phyloP scores from a whole-genome alignment of 345 rosid genomes.

The Melastoma malabathricum region DNA sequence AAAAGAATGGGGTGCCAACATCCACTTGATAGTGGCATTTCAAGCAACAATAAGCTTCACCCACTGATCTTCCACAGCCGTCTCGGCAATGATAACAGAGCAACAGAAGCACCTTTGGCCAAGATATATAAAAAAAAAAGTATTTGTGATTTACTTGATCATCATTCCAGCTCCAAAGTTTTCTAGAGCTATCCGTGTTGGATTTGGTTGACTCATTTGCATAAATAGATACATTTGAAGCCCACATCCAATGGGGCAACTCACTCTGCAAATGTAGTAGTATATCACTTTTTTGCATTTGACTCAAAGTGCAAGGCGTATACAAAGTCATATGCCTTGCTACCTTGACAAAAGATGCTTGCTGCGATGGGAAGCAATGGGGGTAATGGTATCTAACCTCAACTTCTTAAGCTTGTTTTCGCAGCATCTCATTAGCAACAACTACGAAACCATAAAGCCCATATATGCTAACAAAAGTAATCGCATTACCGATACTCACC shows the following conservation, averaged over 20 bases:
- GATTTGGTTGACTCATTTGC: slow-evolving; percentile 15
- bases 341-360: slow-evolving; percentile 15
- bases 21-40: too few relatives aligned
- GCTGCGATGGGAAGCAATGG: slow-evolving; percentile 27
- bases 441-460: slow-evolving; percentile 53
- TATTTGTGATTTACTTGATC: slow-evolving; percentile 7
- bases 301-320: slow-evolving; percentile 22
- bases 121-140: slow-evolving; percentile 6
- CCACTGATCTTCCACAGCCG: slow-evolving; percentile 57
- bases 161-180: slow-evolving; percentile 38
- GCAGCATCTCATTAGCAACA: slow-evolving; percentile 68
- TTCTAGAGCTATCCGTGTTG: slow-evolving; percentile 16
- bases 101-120: slow-evolving; percentile 26
- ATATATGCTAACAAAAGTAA: slow-evolving; percentile 62
- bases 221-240: slow-evolving; percentile 33
- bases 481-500: slow-evolving; percentile 47
- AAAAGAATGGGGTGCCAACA: slow-evolving; percentile 67
- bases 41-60: slow-evolving; percentile 52
- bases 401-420: slow-evolving; percentile 43
- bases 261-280: slow-evolving; percentile 23
- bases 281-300: slow-evolving; percentile 10
- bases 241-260: slow-evolving; percentile 47
- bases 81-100: slow-evolving; percentile 56
- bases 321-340: slow-evolving; percentile 17
- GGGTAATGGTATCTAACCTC: slow-evolving; percentile 19